Percentiles rank a stretch among this genome's conserved stretches.
Evolutionary conservation across 495 filamentous ascomycete genomes (phyloP).

Genomic region (Amorphotheca resinae): DNA sequence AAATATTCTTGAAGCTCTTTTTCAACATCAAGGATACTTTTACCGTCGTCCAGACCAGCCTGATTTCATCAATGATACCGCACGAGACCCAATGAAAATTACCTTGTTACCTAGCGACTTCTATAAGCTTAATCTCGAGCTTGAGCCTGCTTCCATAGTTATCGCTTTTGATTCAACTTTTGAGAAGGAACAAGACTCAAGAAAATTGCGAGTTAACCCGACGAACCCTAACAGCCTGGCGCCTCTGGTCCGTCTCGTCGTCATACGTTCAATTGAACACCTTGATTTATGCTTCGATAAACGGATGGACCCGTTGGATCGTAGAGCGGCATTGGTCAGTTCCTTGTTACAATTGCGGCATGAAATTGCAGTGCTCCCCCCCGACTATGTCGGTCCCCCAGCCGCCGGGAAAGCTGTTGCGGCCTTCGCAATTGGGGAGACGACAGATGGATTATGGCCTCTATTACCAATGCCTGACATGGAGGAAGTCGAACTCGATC

Average conservation of each 20-base stretch:
- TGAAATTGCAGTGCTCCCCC: constrained; percentile 7
- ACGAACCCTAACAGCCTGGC: not conserved
- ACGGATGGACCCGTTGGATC: constrained; percentile 2
- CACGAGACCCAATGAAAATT: constrained; percentile 8
- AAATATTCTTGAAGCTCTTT: constrained; percentile 17
- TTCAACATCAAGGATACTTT: constrained; percentile 4
- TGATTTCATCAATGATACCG: not conserved
- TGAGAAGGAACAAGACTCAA: not conserved
- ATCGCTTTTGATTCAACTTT: constrained; percentile 18
- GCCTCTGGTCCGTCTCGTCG: constrained; percentile 11
- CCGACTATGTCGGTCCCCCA: constrained; percentile 4
- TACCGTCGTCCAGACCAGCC: constrained; percentile 9
- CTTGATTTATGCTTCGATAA: constrained; percentile 10
- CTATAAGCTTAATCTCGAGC: not conserved
- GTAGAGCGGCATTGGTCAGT: constrained; percentile 10
- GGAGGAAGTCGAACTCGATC: constrained; percentile 7
- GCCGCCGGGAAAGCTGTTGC: constrained; percentile 9
- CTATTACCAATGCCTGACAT: constrained; percentile 9
- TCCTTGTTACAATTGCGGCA: constrained; percentile 5
- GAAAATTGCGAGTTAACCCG: constrained; percentile 3
- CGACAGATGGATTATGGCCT: constrained; percentile 10
- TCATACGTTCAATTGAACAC: constrained; percentile 17
- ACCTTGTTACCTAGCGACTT: constrained; percentile 11
- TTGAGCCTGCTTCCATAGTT: constrained; percentile 7
- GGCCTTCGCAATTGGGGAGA: constrained; percentile 3